A percentile compares a stretch with the other conserved stretches of the same genome.
These are phyloP conservation scores for Claviceps lovelessii DNA, from an alignment of 2,329 filamentous ascomycete genomes.

Conservation along the genomic window DNA sequence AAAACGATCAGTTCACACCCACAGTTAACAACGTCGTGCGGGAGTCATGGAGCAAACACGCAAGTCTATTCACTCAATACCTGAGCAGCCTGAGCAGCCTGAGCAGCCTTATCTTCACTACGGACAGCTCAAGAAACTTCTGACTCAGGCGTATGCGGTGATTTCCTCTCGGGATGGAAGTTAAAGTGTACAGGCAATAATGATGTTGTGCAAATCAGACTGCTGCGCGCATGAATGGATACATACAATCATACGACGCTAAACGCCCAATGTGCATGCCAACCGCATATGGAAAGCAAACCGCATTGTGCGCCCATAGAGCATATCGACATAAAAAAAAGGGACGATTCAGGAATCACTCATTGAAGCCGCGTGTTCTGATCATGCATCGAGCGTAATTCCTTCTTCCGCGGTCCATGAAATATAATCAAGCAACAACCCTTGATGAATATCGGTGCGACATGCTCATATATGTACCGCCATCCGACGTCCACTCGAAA, in stretches of 20 bases:
- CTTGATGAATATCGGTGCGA: background rate
- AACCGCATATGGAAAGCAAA: background rate
- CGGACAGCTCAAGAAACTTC: background rate
- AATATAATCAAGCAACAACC: slow-evolving; percentile 9
- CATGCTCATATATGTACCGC: background rate
- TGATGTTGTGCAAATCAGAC: background rate
- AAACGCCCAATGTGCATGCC: background rate
- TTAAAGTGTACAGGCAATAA: background rate
- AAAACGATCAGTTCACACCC: background rate
- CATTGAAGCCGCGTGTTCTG: background rate
- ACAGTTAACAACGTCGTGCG: background rate
- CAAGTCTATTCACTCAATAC: background rate
- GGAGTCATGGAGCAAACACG: background rate
- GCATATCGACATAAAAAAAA: background rate
- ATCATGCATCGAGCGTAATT: background rate
- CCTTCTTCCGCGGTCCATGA: background rate
- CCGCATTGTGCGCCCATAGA: background rate
- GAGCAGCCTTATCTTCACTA: no score
- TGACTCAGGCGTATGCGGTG: background rate
- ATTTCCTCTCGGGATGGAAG: background rate
- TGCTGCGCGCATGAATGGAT: background rate
- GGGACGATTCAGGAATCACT: background rate
- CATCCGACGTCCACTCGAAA: background rate
- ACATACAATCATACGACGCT: background rate
- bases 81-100: background rate